Evolutionary conservation across 2,329 filamentous ascomycete species (phyloP).

Genomic region (Pyrenophora seminiperda): DNA sequence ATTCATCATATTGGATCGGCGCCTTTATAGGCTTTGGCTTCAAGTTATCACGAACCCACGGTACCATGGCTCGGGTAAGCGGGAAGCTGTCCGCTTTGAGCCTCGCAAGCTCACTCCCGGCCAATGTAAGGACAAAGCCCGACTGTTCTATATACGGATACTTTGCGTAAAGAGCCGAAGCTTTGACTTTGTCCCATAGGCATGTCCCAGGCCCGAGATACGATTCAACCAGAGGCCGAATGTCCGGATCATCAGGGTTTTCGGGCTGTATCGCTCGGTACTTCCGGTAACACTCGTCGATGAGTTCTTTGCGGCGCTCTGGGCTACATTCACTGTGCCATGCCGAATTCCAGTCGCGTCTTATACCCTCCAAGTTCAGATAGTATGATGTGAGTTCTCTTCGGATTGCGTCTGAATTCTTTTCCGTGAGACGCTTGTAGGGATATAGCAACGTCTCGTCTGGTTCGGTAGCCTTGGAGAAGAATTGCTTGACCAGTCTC

Average conservation of each 20-base stretch:
- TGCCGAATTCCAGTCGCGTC: conserved; percentile 11
- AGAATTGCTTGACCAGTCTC: conserved; percentile 25
- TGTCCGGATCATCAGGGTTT: conserved; percentile 11
- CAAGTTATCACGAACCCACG: conserved; percentile 33
- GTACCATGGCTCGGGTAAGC: conserved; percentile 20
- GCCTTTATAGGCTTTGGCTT: conserved; percentile 40
- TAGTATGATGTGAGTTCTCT: conserved; percentile 16
- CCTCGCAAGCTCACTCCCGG: conserved; percentile 47
- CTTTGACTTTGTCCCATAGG: conserved; percentile 54
- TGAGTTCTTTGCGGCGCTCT: conserved; percentile 16
- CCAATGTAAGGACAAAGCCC: conserved; percentile 48
- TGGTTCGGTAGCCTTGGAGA: conserved; percentile 32
- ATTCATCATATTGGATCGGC: conserved; percentile 13
- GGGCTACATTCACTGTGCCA: conserved; percentile 3
- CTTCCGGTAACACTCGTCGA: conserved; percentile 25
- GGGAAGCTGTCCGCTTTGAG: conserved; percentile 39
- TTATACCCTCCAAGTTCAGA: conserved; percentile 2
- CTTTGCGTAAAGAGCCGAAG: conserved; percentile 49
- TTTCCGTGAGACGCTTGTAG: background rate
- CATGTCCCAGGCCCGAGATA: conserved; percentile 19
- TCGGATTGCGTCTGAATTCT: conserved; percentile 8
- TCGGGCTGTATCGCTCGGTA: conserved; percentile 31
- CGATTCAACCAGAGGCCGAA: conserved; percentile 19
- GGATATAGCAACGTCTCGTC: conserved; percentile 27
- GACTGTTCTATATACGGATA: conserved; percentile 23